Evolutionary conservation across 768 basidiomycete species (phyloP).

Genomic region (Podaxis pistillaris): DNA sequence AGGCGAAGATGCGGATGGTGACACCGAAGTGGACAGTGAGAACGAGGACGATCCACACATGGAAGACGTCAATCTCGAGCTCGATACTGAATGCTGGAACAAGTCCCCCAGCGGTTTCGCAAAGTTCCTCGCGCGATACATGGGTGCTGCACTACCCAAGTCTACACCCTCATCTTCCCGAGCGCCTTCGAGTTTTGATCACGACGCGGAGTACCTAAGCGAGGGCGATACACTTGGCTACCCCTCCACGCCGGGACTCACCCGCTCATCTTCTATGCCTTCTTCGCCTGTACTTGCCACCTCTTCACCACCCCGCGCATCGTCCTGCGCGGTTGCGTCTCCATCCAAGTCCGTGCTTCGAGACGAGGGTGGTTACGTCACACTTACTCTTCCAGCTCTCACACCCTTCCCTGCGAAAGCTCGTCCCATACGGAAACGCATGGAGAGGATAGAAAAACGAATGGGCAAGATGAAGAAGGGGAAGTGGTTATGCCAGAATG

Average conservation of each 20-base stretch:
- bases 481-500: conserved; percentile 28
- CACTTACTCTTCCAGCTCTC: conserved; percentile 19
- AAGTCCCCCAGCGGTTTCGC: conserved; percentile 27
- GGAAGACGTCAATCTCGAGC: conserved; percentile 20
- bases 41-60: conserved; percentile 17
- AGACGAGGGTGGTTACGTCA: conserved; percentile 15
- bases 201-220: conserved; percentile 24
- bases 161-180: not conserved
- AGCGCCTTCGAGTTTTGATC: conserved; percentile 12
- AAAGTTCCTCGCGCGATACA: conserved; percentile 26
- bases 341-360: conserved; percentile 7
- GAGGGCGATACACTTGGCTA: conserved; percentile 5
- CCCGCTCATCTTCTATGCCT: conserved; percentile 13
- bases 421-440: conserved; percentile 35
- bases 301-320: conserved; percentile 12
- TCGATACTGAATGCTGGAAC: conserved; percentile 28
- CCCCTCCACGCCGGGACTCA: conserved; percentile 22
- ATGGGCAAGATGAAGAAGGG: conserved; percentile 31
- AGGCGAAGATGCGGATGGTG: conserved; percentile 24
- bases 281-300: conserved; percentile 12
- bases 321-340: conserved; percentile 9
- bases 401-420: conserved; percentile 42
- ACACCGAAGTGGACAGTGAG: conserved; percentile 22
- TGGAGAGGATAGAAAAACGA: conserved; percentile 26
- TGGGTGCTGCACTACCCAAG: conserved; percentile 19